A percentile compares a stretch with the other conserved stretches of the same genome.
Evolutionary conservation across 116 monocot genomes (phyloP).

Genomic region (Posidonia oceanica): DNA sequence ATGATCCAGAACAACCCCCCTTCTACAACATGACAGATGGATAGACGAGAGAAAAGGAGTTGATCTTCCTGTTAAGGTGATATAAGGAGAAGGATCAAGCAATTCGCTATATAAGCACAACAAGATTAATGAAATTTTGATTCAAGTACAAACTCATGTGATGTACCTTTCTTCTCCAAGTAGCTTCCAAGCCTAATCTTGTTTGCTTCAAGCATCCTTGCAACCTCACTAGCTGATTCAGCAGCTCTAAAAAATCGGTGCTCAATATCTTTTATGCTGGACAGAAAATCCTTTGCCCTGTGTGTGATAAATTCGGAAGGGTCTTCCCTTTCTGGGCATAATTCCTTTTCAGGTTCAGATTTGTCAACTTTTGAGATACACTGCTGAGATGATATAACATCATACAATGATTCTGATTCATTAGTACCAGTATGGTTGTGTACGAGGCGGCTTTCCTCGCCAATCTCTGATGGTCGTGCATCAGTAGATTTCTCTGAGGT

Average conservation of each 20-base stretch:
- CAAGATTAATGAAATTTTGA: too few species aligned
- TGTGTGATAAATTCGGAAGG: constrained; percentile 70
- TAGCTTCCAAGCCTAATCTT: constrained; percentile 47
- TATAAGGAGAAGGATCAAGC: neutral
- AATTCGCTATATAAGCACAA: neutral
- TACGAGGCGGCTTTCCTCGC: neutral
- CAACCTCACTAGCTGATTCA: constrained; percentile 70
- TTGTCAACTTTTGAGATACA: constrained; percentile 19
- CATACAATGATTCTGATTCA: constrained; percentile 10
- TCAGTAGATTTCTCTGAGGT: too few species aligned
- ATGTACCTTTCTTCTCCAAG: constrained; percentile 28
- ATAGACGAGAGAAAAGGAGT: constrained; percentile 24
- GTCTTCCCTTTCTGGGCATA: constrained; percentile 41
- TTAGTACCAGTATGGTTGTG: neutral
- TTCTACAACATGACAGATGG: constrained; percentile 39
- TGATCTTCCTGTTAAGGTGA: constrained; percentile 33
- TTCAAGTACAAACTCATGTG: neutral
- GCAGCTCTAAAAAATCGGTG: constrained; percentile 54
- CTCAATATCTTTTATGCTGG: constrained; percentile 75
- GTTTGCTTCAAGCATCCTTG: constrained; percentile 82
- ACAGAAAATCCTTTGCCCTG: constrained; percentile 78
- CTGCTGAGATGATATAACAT: constrained; percentile 18
- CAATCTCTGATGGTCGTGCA: neutral
- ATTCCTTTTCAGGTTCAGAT: constrained; percentile 10
- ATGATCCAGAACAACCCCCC: constrained; percentile 12